Evolutionary conservation across 2,329 filamentous ascomycete genomes (phyloP).

Genomic region (Alternaria ventricosa): DNA sequence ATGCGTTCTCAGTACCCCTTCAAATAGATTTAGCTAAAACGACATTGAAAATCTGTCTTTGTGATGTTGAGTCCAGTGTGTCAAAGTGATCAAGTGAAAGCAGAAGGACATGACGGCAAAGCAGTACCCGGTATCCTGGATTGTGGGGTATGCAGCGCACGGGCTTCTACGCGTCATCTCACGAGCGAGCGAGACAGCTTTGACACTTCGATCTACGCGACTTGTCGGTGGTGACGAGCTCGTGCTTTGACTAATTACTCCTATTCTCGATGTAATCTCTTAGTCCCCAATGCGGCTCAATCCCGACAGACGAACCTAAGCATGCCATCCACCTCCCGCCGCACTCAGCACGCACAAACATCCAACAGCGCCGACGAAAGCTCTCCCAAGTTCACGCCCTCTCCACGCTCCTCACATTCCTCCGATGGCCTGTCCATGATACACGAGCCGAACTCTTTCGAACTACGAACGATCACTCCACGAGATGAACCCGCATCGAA

Average conservation of each 20-base stretch:
- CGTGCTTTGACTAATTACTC: background rate
- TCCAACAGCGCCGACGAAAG: slow-evolving; percentile 32
- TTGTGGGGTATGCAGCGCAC: slow-evolving; percentile 20
- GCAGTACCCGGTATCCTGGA: background rate
- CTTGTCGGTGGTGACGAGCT: background rate
- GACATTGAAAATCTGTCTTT: background rate
- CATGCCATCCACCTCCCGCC: slow-evolving; percentile 23
- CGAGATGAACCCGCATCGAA: slow-evolving; percentile 14
- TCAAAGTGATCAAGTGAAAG: background rate
- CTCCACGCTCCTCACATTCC: slow-evolving; percentile 26
- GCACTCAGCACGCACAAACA: slow-evolving; percentile 15
- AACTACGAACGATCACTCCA: slow-evolving; percentile 29
- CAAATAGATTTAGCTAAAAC: background rate
- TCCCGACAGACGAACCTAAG: slow-evolving; percentile 4
- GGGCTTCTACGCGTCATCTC: slow-evolving; percentile 16
- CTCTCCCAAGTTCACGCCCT: slow-evolving; percentile 30
- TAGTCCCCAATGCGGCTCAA: background rate
- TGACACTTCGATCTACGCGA: background rate
- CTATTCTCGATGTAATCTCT: slow-evolving; percentile 3
- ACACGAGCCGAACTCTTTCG: slow-evolving; percentile 29
- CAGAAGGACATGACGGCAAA: background rate
- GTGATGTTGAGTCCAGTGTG: background rate
- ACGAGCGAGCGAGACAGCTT: background rate
- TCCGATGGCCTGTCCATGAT: slow-evolving; percentile 14
- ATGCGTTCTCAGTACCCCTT: background rate